Base-by-base conservation (phyloP, 352 stramenopile genomes). In the Phytopythium oedochilum region DNA sequence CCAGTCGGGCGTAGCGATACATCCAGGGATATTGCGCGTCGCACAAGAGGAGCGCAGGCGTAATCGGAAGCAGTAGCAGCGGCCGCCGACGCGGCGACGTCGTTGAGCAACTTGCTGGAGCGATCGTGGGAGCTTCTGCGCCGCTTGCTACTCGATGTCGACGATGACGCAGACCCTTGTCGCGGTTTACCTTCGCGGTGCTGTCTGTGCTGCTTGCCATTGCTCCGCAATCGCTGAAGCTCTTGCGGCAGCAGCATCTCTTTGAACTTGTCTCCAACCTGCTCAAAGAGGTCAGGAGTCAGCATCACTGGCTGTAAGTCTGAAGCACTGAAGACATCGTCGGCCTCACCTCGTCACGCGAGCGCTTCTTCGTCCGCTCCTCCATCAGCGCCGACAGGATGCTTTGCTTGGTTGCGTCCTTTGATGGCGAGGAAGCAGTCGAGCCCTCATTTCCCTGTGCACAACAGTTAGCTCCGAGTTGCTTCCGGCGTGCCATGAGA, bases 331-430 rank as follows among this genome's bases (percentile, higher is more conserved):
- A n/a, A n/a, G n/a, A n/a, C n/a, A n/a, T n/a, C n/a, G n/a, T n/a
- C n/a, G n/a, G n/a, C n/a, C n/a, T 7, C 31, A 65, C 59, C 36
- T 60, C 59, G 50, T 36, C 26, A n/a, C 66, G 68, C 47, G 58
- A 43, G 18, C 73, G 69, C 59, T 88, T 88, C 22, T 54, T 31
- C 18, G 73, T 64, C 23, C 73, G 70, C 55, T 90, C 83, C 51
- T 89, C 66, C 10, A 66, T 71, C 18, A 92, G 57, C 3, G 80
- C 80, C 20, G 78, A 83, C 38, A 92, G 53, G 59, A 90, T 88
- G 60, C 78, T 92, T 0, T 63, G 60, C 14, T 73, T 74, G 10
- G 36, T 34, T 22, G 45, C 40, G 14, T 20, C 25, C 3, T 23
- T 40, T 43, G 26, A 52, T 29, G 26, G 46, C 29, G 28, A 36